Conservation (phyloP, 1,284 basidiomycete genomes). For the Thecaphora thlaspeos region DNA sequence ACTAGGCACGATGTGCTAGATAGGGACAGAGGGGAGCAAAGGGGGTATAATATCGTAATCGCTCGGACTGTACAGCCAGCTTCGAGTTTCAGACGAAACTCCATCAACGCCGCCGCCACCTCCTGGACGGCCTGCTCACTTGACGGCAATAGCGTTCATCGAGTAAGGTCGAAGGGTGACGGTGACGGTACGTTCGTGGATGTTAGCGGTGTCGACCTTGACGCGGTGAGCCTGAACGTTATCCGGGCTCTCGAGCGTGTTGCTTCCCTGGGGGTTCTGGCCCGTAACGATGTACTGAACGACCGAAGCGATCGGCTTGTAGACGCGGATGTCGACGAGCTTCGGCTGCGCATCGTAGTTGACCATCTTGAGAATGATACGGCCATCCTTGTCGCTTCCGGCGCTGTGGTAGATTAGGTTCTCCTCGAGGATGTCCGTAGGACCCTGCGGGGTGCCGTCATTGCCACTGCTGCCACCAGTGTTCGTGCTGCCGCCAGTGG, state of each 20-base stretch:
- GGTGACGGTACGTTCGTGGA: neutral
- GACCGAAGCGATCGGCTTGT: neutral
- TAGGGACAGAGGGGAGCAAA: too few species aligned
- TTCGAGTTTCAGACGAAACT: too few species aligned
- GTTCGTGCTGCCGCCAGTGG: too few species aligned
- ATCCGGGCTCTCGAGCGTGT: slow-evolving; percentile 17
- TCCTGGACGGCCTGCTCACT: too few species aligned
- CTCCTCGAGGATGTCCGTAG: slow-evolving; percentile 14
- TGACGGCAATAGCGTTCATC: neutral
- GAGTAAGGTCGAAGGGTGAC: neutral
- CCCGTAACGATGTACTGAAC: slow-evolving; percentile 14
- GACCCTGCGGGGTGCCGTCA: too few species aligned
- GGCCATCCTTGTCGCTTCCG: slow-evolving; percentile 13
- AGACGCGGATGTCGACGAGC: neutral
- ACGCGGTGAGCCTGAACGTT: neutral
- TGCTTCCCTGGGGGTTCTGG: slow-evolving; percentile 21
- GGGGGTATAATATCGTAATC: too few species aligned
- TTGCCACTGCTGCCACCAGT: too few species aligned
- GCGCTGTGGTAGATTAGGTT: slow-evolving; percentile 25
- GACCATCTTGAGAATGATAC: slow-evolving; percentile 30
- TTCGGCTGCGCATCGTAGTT: slow-evolving; percentile 21
- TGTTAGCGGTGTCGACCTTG: neutral
- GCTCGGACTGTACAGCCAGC: too few species aligned
- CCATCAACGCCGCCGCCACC: too few species aligned
- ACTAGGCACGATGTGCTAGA: too few species aligned